Evolutionary conservation across 2,329 filamentous ascomycete genomes (phyloP).

Genomic region (Hypoxylon sp.): DNA sequence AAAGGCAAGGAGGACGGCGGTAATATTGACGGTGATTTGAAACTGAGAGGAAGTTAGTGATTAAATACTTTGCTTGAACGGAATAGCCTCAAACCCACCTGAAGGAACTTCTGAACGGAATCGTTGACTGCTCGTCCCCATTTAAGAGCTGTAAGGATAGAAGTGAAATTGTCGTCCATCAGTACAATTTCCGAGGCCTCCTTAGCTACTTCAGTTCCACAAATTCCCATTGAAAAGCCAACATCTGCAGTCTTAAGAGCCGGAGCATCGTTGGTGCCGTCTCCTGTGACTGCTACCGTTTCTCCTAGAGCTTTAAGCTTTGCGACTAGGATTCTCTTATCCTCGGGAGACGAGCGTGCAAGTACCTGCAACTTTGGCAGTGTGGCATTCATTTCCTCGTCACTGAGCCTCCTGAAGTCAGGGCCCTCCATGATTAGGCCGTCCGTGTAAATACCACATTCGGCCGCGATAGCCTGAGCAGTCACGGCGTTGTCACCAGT

Average conservation of each 20-base stretch:
- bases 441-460: conserved; percentile 78
- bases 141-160: conserved; percentile 76
- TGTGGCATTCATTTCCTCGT: conserved; percentile 70
- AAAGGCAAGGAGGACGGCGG: conserved; percentile 75
- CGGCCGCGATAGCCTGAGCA: conserved; percentile 78
- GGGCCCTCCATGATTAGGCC: conserved; percentile 79
- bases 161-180: conserved; percentile 76
- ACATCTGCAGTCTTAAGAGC: conserved; percentile 76
- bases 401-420: conserved; percentile 73
- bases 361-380: conserved; percentile 74
- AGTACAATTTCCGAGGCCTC: conserved; percentile 78
- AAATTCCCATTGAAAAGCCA: conserved; percentile 77
- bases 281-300: conserved; percentile 75
- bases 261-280: conserved; percentile 77
- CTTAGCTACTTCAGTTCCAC: conserved; percentile 77
- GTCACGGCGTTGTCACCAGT: conserved; percentile 81
- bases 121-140: conserved; percentile 80
- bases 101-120: conserved; percentile 77
- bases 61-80: not conserved
- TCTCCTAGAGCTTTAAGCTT: conserved; percentile 74
- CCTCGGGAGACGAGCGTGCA: conserved; percentile 76
- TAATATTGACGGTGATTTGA: conserved; percentile 79
- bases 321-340: conserved; percentile 74
- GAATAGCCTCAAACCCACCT: conserved; percentile 55
- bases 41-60: conserved; percentile 58